Percentiles rank a stretch among this genome's conserved stretches.
Evolutionary conservation across 2,329 filamentous ascomycete species (phyloP).

Genomic region (Aureobasidium zeae): DNA sequence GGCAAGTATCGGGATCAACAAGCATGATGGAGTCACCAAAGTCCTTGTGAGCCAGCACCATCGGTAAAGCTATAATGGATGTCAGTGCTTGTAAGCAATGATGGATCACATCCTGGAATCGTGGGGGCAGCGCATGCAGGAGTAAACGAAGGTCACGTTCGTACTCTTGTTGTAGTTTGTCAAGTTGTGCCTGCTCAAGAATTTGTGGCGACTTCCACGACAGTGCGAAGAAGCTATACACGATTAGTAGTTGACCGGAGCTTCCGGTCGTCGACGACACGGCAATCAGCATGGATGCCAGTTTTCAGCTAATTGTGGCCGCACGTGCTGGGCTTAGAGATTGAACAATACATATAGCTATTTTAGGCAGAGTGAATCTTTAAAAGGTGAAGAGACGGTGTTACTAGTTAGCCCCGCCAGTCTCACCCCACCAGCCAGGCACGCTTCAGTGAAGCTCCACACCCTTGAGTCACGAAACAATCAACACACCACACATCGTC

Average conservation of each 20-base stretch:
- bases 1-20: conserved; percentile 6
- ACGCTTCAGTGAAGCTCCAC: too few species aligned
- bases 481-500: background rate
- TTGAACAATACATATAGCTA: too few species aligned
- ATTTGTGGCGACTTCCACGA: conserved; percentile 1
- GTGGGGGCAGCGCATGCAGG: background rate
- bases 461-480: too few species aligned
- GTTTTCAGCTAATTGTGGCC: too few species aligned
- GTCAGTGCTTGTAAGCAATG: background rate
- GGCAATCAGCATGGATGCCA: too few species aligned
- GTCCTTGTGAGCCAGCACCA: conserved; percentile 13
- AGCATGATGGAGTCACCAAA: conserved; percentile 11
- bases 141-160: background rate
- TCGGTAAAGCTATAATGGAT: conserved; percentile 8
- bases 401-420: too few species aligned
- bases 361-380: too few species aligned
- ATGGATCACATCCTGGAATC: background rate
- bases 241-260: too few species aligned
- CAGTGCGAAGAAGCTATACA: conserved; percentile 1
- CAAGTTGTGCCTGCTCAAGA: conserved; percentile 1
- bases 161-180: conserved; percentile 2
- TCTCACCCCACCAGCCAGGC: too few species aligned
- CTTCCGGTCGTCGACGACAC: too few species aligned
- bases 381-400: too few species aligned
- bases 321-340: too few species aligned